Evolutionary conservation across 2,329 filamentous ascomycete species (phyloP).

Genomic region (Ascochyta pisi): DNA sequence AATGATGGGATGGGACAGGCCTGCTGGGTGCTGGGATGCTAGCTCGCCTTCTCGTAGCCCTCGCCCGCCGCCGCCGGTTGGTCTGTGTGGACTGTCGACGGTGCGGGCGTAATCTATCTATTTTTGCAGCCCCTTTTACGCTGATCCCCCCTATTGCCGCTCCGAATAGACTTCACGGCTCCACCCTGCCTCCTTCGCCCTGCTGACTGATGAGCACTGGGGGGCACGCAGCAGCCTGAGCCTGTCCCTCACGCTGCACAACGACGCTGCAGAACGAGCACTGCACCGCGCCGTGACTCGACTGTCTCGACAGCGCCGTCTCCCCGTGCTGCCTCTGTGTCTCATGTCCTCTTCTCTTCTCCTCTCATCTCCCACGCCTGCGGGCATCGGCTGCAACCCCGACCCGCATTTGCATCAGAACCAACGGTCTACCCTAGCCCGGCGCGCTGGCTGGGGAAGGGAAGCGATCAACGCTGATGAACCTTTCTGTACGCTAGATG

Average conservation of each 20-base stretch:
- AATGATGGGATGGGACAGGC: constrained; percentile 20
- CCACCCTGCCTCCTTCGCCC: constrained; percentile 14
- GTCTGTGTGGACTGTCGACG: constrained; percentile 32
- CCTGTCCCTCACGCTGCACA: not conserved
- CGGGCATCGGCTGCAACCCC: constrained; percentile 7
- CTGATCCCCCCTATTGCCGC: constrained; percentile 8
- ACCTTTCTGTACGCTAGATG: constrained; percentile 3
- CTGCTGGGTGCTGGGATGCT: constrained; percentile 21
- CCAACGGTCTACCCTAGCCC: constrained; percentile 11
- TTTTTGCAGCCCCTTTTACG: constrained; percentile 14
- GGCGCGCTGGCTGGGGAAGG: constrained; percentile 6
- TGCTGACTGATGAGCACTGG: constrained; percentile 11
- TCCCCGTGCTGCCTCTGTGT: constrained; percentile 4
- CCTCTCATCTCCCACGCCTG: not conserved
- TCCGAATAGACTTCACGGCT: constrained; percentile 17
- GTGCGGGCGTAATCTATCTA: constrained; percentile 20
- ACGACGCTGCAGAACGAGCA: constrained; percentile 5
- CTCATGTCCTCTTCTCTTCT: not conserved
- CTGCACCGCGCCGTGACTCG: constrained; percentile 13
- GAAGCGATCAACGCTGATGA: constrained; percentile 8
- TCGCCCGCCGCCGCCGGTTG: constrained; percentile 21
- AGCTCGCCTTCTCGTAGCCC: constrained; percentile 17
- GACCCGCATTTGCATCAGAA: constrained; percentile 15
- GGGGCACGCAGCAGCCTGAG: constrained; percentile 12
- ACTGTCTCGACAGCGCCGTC: not conserved